Evolutionary conservation across 2,329 filamentous ascomycete genomes (phyloP), one percentile per base, ranked within the genome.

Genomic region (Ceratocystis destructans): DNA sequence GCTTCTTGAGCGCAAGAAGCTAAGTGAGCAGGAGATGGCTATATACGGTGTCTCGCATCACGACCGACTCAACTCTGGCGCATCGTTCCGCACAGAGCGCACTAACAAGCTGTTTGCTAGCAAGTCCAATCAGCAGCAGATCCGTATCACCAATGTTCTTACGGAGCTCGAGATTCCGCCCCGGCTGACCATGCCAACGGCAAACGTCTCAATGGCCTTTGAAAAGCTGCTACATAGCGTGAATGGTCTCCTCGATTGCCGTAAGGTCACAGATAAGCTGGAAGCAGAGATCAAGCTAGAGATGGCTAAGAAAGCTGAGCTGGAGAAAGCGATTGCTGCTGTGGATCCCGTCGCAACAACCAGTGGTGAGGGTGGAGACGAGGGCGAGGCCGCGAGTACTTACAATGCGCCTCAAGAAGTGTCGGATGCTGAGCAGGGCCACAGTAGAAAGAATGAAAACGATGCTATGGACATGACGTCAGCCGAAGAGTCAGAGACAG

Each of bases 11-110:
- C 82, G 87, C 65, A 84, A 86, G 72, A 85, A 87, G 74, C 85
- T 96, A 70, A 85, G 84, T 3, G 81, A 87, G 61, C 84, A 88
- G 70, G 88, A 95, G 76, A 87, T 92, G 76, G 76, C 83, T 69
- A 82, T 87, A 44, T 97, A 93, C 72, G 94, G 93, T 69, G 88
- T 99, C 8, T 84, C 87, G 6, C 85, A 89, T 70, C 88, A 93
- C 73, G 93, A 97, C 66, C 88, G 93, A 33, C 81, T 96, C 48
- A 86, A 87, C 1, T 88, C 87, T 7, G 93, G 94, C 5, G 89
- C 96, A 45, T 87, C 89, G 15, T 97, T 97, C 81, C 89, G 93
- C 12, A 90, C 90, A 33, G 89, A 93, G 71, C 87, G 85, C 74
- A 83, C 93, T 67, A 86, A 87, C 70, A 91, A 91, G 75, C 83